Evolutionary conservation across 1,139 yeast genomes (phyloP), one percentile per base, ranked within the genome.

Genomic region (Yamadazyma sp.): DNA sequence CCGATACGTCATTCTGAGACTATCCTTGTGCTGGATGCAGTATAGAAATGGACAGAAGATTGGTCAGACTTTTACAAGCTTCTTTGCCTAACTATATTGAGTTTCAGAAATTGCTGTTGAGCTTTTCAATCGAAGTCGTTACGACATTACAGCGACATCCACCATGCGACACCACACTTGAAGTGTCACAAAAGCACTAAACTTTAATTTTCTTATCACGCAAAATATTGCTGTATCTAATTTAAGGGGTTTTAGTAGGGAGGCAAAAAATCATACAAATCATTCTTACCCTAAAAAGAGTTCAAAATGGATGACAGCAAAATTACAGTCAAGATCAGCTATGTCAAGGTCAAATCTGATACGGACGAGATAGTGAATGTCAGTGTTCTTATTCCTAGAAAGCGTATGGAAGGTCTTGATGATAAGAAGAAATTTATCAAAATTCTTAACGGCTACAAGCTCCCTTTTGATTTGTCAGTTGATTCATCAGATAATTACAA

Each of bases 301-400:
- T 17, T 33, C 16, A 33, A 25, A 16, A 33, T 33, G 35, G 27
- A 23, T 25, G 17, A 13, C 3, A 21, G 6, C n/a, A 11, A 13
- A 18, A 37, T 46, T 8, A 40, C 42, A 16, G 36, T 48, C n/a
- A 45, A 40, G 29, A 37, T 46, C 29, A 39, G 43, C 18, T 46
- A 38, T 23, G 40, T 40, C 10, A 40, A 39, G 23, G 46, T 40
- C 4, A 41, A 33, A 20, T 34, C 45, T 15, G 35, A 34, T 6
- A 40, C 38, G 9, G 35, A 28, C 14, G 43, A 34, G 7, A 36
- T 35, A 30, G 36, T 33, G 14, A 45, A 45, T 23, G 26, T 22
- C 18, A 34, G 24, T 34, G 27, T 46, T 10, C 14, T 23, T 3
- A 31, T 49, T 26, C 39, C 39, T 23, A 42, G 40, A 20, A 32